A percentile compares a stretch with the other conserved stretches of the same genome.
phyloP scores from a whole-genome alignment of 352 stramenopile genomes.

The Globisporangium sylvaticum region DNA sequence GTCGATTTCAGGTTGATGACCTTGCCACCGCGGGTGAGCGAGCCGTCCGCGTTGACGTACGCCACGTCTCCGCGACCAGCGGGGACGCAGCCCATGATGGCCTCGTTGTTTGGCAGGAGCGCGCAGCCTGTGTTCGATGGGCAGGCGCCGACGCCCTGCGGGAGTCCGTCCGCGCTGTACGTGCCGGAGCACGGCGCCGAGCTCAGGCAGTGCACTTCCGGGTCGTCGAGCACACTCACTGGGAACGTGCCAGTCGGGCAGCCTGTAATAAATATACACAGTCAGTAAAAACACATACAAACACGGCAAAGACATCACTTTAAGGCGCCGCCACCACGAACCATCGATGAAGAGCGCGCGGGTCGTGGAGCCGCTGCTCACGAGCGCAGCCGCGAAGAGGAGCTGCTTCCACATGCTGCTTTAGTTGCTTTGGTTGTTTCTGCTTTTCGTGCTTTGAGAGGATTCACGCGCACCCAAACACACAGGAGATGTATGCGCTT shows the following conservation, averaged over 20 bases:
- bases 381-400: slow-evolving; percentile 8
- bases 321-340: background rate
- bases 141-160: slow-evolving; percentile 49
- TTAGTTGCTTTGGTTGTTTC: background rate
- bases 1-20: slow-evolving; percentile 14
- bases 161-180: slow-evolving; percentile 43
- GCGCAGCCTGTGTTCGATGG: slow-evolving; percentile 50
- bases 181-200: slow-evolving; percentile 54
- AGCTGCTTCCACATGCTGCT: slow-evolving; percentile 16
- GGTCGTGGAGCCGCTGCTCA: background rate
- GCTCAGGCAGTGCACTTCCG: slow-evolving; percentile 47
- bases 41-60: slow-evolving; percentile 70
- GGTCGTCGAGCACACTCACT: slow-evolving; percentile 63
- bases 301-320: background rate
- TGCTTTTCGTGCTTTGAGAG: background rate
- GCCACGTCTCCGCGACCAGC: slow-evolving; percentile 46
- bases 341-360: slow-evolving; percentile 17
- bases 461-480: background rate
- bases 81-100: slow-evolving; percentile 66
- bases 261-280: slow-evolving; percentile 19
- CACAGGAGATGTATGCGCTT: background rate
- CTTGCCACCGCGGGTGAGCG: slow-evolving; percentile 47
- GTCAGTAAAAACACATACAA: background rate
- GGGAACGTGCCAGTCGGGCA: slow-evolving; percentile 45
- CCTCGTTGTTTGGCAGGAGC: slow-evolving; percentile 48